phyloP scores from a whole-genome alignment of 805 yeast species.

The Dipodascus albidus region DNA sequence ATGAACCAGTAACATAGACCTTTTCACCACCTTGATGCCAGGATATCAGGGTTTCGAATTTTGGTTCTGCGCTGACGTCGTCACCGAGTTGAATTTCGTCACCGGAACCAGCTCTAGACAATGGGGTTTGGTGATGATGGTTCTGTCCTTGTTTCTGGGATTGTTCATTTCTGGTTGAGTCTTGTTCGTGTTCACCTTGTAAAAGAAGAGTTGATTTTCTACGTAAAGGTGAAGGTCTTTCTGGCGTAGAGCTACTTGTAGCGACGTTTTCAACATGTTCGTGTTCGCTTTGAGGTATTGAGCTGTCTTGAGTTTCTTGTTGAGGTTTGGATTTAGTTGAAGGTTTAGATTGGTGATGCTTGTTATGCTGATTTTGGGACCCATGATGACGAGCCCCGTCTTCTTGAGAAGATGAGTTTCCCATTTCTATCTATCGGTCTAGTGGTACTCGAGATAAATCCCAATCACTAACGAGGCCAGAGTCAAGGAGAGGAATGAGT shows the following conservation, averaged over 20 bases:
- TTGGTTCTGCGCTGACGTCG: slow-evolving; percentile 14
- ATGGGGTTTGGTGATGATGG: slow-evolving; percentile 23
- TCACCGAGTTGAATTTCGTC: slow-evolving; percentile 22
- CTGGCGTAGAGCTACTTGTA: background rate
- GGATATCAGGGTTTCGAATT: slow-evolving; percentile 50
- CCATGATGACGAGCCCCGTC: slow-evolving; percentile 3
- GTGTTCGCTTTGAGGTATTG: slow-evolving; percentile 2
- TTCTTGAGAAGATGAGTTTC: slow-evolving; percentile 9
- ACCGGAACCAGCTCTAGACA: slow-evolving; percentile 24
- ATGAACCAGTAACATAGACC: slow-evolving; percentile 94
- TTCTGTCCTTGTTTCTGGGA: slow-evolving; percentile 43
- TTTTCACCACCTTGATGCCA: slow-evolving; percentile 97
- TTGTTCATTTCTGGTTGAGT: slow-evolving; percentile 12
- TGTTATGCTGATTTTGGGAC: slow-evolving; percentile 3
- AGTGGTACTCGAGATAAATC: no score
- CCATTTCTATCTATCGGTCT: slow-evolving; percentile 2
- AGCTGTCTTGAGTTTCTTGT: background rate
- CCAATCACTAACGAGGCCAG: no score
- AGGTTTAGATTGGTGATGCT: slow-evolving; percentile 5
- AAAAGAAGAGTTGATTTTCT: slow-evolving; percentile 64
- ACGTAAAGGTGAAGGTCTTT: slow-evolving; percentile 24
- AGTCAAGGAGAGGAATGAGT: no score
- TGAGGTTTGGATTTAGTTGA: slow-evolving; percentile 4
- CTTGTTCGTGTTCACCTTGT: slow-evolving; percentile 35
- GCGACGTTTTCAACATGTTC: slow-evolving; percentile 1